A percentile compares a stretch with the other conserved stretches of the same genome.
Evolutionary conservation across 148 eudicot genomes (phyloP).

Genomic region (Mesembryanthemum crystallinum): DNA sequence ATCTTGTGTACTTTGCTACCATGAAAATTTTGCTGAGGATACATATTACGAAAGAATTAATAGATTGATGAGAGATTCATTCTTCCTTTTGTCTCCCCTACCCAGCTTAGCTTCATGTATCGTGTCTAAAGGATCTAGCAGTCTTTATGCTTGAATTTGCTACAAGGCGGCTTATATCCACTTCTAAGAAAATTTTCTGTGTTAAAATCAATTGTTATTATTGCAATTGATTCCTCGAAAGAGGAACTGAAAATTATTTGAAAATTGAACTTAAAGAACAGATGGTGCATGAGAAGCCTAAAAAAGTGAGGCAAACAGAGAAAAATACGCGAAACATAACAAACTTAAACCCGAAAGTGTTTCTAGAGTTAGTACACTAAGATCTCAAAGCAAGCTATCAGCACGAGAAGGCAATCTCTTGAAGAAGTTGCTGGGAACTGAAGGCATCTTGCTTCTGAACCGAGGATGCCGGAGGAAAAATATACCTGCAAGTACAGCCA

Average conservation of each 20-base stretch:
- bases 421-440: slow-evolving; percentile 39
- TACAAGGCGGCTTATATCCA: too few species aligned
- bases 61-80: neutral
- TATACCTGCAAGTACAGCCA: slow-evolving; percentile 30
- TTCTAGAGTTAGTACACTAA: neutral
- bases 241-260: neutral
- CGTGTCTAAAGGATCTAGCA: neutral
- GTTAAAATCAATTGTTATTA: neutral
- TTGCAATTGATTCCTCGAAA: slow-evolving; percentile 4
- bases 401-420: slow-evolving; percentile 41
- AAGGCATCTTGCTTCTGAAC: slow-evolving; percentile 52
- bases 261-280: neutral
- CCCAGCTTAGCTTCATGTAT: neutral
- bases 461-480: slow-evolving; percentile 34
- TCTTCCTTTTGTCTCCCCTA: neutral
- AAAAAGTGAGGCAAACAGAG: neutral
- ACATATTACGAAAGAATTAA: neutral
- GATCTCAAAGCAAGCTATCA: slow-evolving; percentile 34
- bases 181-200: too few species aligned
- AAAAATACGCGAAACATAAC: neutral
- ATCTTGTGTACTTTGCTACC: neutral
- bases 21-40: neutral
- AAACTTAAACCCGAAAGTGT: neutral
- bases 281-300: neutral
- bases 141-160: neutral